phyloP scores from a whole-genome alignment of 345 rosid genomes.

The Syzygium jambos region DNA sequence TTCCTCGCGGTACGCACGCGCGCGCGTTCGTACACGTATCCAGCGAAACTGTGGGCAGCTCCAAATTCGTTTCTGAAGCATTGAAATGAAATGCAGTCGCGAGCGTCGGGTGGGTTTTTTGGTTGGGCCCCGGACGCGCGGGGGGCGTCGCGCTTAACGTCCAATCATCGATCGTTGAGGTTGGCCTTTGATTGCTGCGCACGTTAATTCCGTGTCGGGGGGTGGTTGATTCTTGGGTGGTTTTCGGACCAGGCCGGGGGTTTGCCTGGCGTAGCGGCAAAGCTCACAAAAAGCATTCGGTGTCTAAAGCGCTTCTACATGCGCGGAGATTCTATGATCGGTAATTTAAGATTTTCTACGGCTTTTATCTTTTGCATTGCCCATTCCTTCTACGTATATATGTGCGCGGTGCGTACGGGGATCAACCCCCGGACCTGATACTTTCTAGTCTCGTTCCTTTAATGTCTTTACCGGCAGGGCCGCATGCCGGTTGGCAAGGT shows the following conservation, averaged over 20 bases:
- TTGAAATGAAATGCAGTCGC: too few relatives aligned
- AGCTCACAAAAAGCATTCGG: not conserved
- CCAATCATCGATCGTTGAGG: not conserved
- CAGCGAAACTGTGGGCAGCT: not conserved
- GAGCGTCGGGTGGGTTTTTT: not conserved
- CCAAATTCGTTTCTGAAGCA: not conserved
- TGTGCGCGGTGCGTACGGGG: too few relatives aligned
- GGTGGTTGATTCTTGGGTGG: too few relatives aligned
- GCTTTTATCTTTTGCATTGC: too few relatives aligned
- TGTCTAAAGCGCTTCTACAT: too few relatives aligned
- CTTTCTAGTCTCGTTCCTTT: too few relatives aligned
- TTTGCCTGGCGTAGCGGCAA: not conserved
- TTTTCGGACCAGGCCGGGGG: not conserved
- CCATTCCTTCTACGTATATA: too few relatives aligned
- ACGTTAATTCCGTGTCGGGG: not conserved
- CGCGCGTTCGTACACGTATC: not conserved
- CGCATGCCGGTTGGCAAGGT: too few relatives aligned
- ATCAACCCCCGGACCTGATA: too few relatives aligned
- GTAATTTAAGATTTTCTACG: too few relatives aligned
- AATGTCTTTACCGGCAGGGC: too few relatives aligned
- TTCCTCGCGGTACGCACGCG: not conserved
- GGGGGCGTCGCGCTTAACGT: not conserved
- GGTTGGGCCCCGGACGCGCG: not conserved
- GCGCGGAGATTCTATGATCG: too few relatives aligned
- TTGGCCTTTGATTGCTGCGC: not conserved